These are phyloP conservation scores for Elaphomyces granulatus DNA, from an alignment of 495 filamentous ascomycete species.

Conservation along the genomic window DNA sequence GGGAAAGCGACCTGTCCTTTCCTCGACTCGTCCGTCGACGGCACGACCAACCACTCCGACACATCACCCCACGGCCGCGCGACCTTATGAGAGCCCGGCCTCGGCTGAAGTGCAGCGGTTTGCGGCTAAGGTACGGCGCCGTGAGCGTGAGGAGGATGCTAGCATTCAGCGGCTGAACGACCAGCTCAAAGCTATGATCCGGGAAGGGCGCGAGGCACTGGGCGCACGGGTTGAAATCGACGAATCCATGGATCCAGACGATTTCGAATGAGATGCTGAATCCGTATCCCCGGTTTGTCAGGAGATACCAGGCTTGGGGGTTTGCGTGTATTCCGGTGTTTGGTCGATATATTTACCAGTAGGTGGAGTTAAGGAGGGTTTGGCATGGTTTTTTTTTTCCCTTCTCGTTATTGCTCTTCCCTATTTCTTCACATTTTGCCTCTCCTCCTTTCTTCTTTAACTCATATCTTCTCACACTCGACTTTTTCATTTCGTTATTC, in stretches of 20 bases:
- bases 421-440: no score
- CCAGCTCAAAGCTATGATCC: constrained; percentile 69
- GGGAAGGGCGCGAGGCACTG: constrained; percentile 74
- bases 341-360: no score
- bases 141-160: constrained; percentile 66
- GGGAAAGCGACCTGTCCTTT: constrained; percentile 16
- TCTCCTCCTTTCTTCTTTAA: no score
- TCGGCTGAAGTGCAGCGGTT: constrained; percentile 51
- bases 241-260: constrained; percentile 37
- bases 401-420: no score
- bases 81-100: constrained; percentile 25
- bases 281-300: no score
- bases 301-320: no score
- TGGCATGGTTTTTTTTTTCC: no score
- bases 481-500: no score
- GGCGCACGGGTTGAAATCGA: constrained; percentile 67
- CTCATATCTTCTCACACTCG: no score
- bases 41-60: constrained; percentile 28
- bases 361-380: no score
- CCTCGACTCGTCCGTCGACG: constrained; percentile 6
- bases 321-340: no score
- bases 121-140: constrained; percentile 47
- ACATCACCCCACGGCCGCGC: constrained; percentile 22
- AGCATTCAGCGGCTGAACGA: constrained; percentile 64
- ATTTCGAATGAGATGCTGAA: constrained; percentile 11